Evolutionary conservation across 2,329 filamentous ascomycete genomes (phyloP), one percentile per base, ranked within the genome.

Genomic region (Neofusicoccum sp.): DNA sequence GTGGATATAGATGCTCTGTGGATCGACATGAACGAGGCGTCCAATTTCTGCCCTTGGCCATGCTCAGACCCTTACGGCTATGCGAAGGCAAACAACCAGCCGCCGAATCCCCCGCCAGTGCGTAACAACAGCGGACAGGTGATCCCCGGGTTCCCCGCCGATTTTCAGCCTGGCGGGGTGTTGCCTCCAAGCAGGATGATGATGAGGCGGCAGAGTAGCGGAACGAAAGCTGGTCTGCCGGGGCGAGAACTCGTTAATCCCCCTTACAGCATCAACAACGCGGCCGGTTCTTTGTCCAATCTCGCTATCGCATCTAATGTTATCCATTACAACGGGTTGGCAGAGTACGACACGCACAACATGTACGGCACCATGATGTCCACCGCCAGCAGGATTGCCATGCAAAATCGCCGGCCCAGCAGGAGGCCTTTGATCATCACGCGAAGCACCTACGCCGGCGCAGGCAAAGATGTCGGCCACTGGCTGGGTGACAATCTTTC

Each of bases 351-450:
- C 68, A 90, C 87, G 0, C 91, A 93, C 73, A 93, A 93, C 68
- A 75, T 93, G 1, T 92, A 91, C 73, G 91, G 91, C 1, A 84
- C 85, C 69, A 82, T 91, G 87, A 93, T 93, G 90, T 89, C 87
- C 1, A 76, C 81, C 16, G 79, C 85, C 4, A 90, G 88, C 0
- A 83, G 85, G 59, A 75, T 82, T 11, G 87, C 90, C 1, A 90
- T 93, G 89, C 74, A 86, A 6, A 75, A 79, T 11, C 85, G 90
- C 7, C 84, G 89, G 0, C 89, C 90, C 0, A 73, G 74, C 0
- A 76, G 86, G 4, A 85, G 90, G 0, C 89, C 91, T 1, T 73
- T 93, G 64, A 80, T 93, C 52, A 90, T 94, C 67, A 92, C 90
- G 0, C 86, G 91, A 29, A 89, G 87, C 22, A 93, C 90, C 0